Evolutionary conservation across 2,329 filamentous ascomycete genomes (phyloP), one percentile per base, ranked within the genome.

Genomic region (Daldinia eschscholtzii): DNA sequence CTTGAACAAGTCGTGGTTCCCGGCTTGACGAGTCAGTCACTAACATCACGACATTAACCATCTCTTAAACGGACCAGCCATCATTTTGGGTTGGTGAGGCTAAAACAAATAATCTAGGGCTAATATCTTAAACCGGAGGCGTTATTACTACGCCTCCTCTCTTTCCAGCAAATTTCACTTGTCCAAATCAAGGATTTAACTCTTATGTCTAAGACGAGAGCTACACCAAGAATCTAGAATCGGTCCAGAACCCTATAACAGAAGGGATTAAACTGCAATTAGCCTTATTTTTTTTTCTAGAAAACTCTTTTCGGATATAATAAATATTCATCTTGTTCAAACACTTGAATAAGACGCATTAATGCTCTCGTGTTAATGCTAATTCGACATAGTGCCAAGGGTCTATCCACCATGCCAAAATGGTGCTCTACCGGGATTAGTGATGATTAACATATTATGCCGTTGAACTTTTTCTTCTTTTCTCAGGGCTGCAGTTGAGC

Each of bases 251-350:
- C 15, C 7, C 15, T 9, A 33, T 10, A 33, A 50, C 46, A 23
- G n/a, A 50, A 6, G 13, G 7, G 26, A 12, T 23, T 50, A 50
- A 23, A 30, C 53, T 42, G 18, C 41, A 28, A 70, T 56, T 67
- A 48, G 52, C 41, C 48, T 62, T 59, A 23, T 44, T 70, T 70
- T 65, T 70, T 65, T 30, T 70, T 70, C 68, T 70, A 70, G 65
- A 70, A 68, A 58, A 64, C 30, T 42, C 52, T 50, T 57, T 56
- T 61, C 55, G 58, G 61, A 68, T 56, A 55, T 44, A 41, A 48
- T 53, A 46, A 60, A 57, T 33, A 57, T 55, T 52, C 30, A 33
- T 56, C 64, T 56, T 61, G 28, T 59, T 48, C 52, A 30, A 26
- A 28, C 41, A 41, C 48, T 67, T 28, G 23, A 37, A 44, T 64